These are phyloP conservation scores for Singerocomus inundabilis DNA, from an alignment of 1,284 basidiomycete genomes.

Conservation along the genomic window DNA sequence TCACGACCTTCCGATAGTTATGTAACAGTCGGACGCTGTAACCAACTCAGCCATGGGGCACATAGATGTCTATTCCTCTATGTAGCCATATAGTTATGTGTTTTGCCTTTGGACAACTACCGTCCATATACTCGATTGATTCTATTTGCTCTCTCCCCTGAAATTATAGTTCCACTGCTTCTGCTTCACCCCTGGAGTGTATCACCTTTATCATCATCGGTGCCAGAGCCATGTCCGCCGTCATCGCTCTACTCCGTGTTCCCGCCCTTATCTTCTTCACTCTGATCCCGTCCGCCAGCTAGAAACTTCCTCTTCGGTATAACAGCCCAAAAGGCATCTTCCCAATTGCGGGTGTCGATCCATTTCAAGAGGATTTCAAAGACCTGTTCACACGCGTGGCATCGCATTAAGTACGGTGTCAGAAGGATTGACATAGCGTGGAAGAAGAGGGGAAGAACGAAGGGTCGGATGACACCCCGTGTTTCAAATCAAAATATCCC, in stretches of 20 bases:
- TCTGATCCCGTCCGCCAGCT: constrained; percentile 5
- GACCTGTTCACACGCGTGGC: constrained; percentile 41
- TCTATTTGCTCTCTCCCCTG: background rate
- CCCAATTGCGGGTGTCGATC: constrained; percentile 83
- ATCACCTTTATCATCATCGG: background rate
- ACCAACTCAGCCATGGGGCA: constrained; percentile 83
- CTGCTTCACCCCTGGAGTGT: background rate
- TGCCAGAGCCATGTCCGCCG: background rate
- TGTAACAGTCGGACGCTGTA: constrained; percentile 79
- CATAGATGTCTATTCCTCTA: too few species aligned
- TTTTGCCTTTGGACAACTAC: too few species aligned
- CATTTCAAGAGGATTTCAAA: constrained; percentile 92
- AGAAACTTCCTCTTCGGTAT: constrained; percentile 88
- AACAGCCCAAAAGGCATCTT: constrained; percentile 77
- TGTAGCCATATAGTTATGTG: too few species aligned
- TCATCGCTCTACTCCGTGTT: background rate
- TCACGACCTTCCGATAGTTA: constrained; percentile 66
- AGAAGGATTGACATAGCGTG: background rate
- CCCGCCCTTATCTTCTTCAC: background rate
- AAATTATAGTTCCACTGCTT: background rate
- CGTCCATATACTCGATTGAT: too few species aligned
- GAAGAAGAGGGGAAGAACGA: background rate
- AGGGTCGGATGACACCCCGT: background rate
- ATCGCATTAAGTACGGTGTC: constrained; percentile 2
- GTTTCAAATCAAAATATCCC: background rate